A percentile compares a stretch with the other conserved stretches of the same genome.
Evolutionary conservation across 306 rosid genomes (phyloP).

Genomic region (Abrus precatorius): DNA sequence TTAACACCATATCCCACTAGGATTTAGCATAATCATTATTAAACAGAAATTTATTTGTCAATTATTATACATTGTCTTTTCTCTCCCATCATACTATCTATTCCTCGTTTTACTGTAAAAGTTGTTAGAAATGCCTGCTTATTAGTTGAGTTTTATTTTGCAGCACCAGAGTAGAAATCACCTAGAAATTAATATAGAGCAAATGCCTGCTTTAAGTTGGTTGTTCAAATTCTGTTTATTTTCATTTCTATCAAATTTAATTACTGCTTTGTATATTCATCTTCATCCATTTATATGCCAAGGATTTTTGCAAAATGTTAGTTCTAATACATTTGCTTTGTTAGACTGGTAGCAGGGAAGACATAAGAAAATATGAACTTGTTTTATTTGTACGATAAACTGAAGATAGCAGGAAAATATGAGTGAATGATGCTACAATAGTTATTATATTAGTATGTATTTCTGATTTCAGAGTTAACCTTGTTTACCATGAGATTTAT

Average conservation of each 20-base stretch:
- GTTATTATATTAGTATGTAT: background rate
- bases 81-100: conserved; percentile 6
- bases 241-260: background rate
- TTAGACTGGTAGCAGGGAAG: background rate
- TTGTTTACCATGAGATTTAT: conserved; percentile 2
- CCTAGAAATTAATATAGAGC: background rate
- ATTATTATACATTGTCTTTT: background rate
- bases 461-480: background rate
- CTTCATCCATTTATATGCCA: background rate
- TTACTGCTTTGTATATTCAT: background rate
- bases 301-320: background rate
- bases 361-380: background rate
- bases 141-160: background rate
- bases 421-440: background rate
- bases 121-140: background rate
- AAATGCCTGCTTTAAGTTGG: background rate
- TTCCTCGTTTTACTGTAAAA: background rate
- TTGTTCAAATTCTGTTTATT: conserved; percentile 3
- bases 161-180: conserved; percentile 17
- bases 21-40: background rate
- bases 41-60: background rate
- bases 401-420: background rate
- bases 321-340: background rate
- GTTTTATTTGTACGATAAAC: conserved; percentile 7
- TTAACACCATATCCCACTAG: no score